Evolutionary conservation across 2,329 filamentous ascomycete species (phyloP), one percentile per base, ranked within the genome.

Genomic region (Sporothrix globosa): DNA sequence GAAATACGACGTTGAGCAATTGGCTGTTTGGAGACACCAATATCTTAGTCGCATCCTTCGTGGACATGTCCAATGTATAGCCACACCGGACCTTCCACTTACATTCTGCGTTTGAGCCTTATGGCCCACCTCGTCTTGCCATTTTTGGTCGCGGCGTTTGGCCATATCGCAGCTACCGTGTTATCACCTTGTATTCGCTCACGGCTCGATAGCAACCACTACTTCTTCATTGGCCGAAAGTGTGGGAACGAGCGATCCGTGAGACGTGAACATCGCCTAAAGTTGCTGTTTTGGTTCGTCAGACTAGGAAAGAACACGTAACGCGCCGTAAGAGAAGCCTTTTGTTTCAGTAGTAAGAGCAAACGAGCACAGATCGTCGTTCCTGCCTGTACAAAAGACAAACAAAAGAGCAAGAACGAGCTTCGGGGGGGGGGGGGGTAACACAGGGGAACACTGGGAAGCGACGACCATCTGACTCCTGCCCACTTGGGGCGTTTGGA

Each of bases 1-100:
- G 52, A 24, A 30, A 30, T 30, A 54, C 30, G 5, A 13, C 44
- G 24, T 17, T 34, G 34, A 9, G 41, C 56, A 41, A 46, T 27
- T 46, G 58, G 58, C 21, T 44, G 17, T 9, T n/a, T 19, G 17
- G 39, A 46, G 39, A 46, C 44, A 61, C 14, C 3, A 61, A 39
- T 2, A 19, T 46, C 21, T 21, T 3, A 46, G 56, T 44, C 34
- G 14, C 58, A 61, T 27, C 58, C 39, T 46, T 46, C 39, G 39
- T 27, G 10, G 46, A 41, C 63, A 19, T 27, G 65, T 24, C 44
- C 30, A 24, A 21, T 3, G 7, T 4, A 5, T 41, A 11, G 63
- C 27, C 63, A 67, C 30, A n/a, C 53, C 48, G 63, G 53, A 39
- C 63, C 48, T 67, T 67, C 63, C 48, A 13, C 21, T 53, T 52